Base-by-base conservation (phyloP, 139 green algal species). In the Volvox africanus region DNA sequence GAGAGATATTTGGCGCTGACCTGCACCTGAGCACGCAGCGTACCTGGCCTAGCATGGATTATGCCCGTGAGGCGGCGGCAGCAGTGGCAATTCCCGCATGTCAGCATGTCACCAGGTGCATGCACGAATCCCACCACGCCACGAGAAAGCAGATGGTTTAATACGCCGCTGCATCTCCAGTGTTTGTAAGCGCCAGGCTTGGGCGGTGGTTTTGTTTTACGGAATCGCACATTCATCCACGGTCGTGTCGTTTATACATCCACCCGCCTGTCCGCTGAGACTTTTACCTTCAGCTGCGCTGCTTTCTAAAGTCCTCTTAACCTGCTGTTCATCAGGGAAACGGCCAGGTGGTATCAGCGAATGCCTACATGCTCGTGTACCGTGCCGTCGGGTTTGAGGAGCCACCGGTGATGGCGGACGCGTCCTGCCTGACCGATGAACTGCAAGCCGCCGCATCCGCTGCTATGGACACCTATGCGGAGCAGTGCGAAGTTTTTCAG, bases 281-380 rank as follows among this genome's bases (percentile, higher is more conserved):
- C 44, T 5, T 55, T 14, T 55, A 55, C 9, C 44, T 55, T 14
- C 5, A 55, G 44, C 5, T 55, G 5, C 44, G 44, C 44, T 9
- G 44, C 44, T 55, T 9, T 55, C 9, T 14, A 14, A 55, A 55
- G 5, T 55, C 5, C 44, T 5, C 44, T 14, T 55, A 9, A 55
- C 44, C 44, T 9, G 9, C 44, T 55, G 44, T 55, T 9, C 44
- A 55, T 26, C 78, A 84, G 78, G 36, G 28, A 22, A 26, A 6
- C 0, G 37, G 36, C 24, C 78, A 30, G 78, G 78, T 84, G 22
- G 85, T 89, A 24, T 89, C 94, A 18, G 76, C 86, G 91, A 97
- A 97, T 91, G 96, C 96, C 22, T 98, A 98, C 95, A 95, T 98
- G 87, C 92, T 98, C 80, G 91, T 98, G 62, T 98, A 98, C 92